Evolutionary conservation across 768 basidiomycete species (phyloP), one percentile per base, ranked within the genome.

Genomic region (Boletellus ananas): DNA sequence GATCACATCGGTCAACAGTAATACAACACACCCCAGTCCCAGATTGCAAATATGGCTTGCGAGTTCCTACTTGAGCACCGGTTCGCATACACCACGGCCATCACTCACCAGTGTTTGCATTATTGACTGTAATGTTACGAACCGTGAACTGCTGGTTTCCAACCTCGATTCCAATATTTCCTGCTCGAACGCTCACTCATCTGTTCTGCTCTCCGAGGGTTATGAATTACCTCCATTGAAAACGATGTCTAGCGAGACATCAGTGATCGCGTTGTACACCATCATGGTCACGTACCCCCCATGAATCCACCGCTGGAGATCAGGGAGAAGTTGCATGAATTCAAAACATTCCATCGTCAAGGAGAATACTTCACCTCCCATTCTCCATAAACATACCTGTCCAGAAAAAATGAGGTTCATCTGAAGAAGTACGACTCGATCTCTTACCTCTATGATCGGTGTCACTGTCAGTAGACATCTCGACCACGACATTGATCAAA

Each of bases 131-230:
- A 44, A 85, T 65, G 57, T 85, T 85, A 21, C 84, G 77, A 34
- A 84, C 79, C 0, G 83, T 84, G 56, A 85, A 84, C 76, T 90
- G 88, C 66, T 91, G 87, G 54, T 84, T 90, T 49, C 87, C 88
- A 39, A 84, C 82, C 73, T 78, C 79, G 40, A 90, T 82, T 11
- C 84, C 88, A 41, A 72, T 82, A 38, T 56, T 63, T 62, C 77
- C 61, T 63, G n/a, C 47, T 5, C n/a, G 9, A 45, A 21, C 27
- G 0, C 11, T 47, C 21, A 18, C 9, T 16, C 23, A 14, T 23
- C 8, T 11, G 9, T 25, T 14, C 41, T 23, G 16, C 23, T n/a
- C 7, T 3, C 4, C 1, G 2, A 50, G 7, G 16, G 23, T 10
- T 1, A 2, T 31, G 16, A 29, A 31, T 43, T 45, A 61, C 61